These are phyloP conservation scores for Fusarium clavum DNA, from an alignment of 2,329 filamentous ascomycete species.

Conservation along the genomic window DNA sequence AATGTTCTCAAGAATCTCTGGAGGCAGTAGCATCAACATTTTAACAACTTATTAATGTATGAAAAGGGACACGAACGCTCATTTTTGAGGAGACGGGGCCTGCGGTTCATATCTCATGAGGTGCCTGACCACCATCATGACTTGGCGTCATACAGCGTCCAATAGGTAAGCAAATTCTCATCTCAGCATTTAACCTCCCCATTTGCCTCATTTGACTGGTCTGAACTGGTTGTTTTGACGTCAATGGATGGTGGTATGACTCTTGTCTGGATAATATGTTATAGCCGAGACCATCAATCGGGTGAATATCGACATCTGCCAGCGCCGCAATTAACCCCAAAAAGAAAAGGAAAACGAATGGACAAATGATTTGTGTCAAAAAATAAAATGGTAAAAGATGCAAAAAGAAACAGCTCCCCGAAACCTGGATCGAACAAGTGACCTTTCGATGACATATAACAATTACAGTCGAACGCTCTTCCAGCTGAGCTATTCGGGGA, in stretches of 20 bases:
- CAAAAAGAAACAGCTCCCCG: conserved; percentile 14
- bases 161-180: conserved; percentile 10
- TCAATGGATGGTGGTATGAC: not conserved
- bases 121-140: not conserved
- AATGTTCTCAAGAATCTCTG: not conserved
- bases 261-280: not conserved
- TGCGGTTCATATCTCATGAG: not conserved
- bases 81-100: not conserved
- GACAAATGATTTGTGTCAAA: too few relatives aligned
- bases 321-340: too few relatives aligned
- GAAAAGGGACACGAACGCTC: rapidly evolving
- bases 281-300: conserved; percentile 40
- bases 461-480: conserved; percentile 39
- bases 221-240: not conserved
- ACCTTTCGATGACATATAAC: conserved; percentile 29
- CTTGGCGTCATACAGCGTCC: not conserved
- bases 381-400: too few relatives aligned
- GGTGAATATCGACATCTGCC: too few relatives aligned
- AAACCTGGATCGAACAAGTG: conserved; percentile 38
- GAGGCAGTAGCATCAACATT: not conserved
- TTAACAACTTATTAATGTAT: rapidly evolving
- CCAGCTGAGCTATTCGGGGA: conserved; percentile 37
- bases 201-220: not conserved
- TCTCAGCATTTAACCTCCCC: not conserved
- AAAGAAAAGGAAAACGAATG: too few relatives aligned